Evolutionary conservation across 495 filamentous ascomycete genomes (phyloP), one percentile per base, ranked within the genome.

Genomic region (Penicillium atrosanguineum): DNA sequence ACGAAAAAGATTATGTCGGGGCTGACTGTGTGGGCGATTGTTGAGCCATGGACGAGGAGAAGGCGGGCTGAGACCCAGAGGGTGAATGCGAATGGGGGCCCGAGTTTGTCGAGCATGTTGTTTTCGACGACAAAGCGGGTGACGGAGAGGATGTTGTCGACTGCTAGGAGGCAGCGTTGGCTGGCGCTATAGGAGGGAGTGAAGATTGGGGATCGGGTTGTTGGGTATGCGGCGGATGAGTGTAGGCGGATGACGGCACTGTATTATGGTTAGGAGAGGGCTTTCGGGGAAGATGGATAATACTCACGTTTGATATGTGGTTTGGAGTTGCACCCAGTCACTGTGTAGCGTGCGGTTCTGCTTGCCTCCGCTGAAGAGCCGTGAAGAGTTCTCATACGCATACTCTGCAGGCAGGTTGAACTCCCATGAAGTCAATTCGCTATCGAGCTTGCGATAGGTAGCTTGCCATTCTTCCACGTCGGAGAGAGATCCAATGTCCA

Each of bases 181-280:
- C 83, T 85, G 8, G 91, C 91, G 54, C 83, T 86, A 69, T 87
- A 93, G 6, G 87, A 92, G 2, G 90, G 87, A 0, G 87, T 89
- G 72, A 95, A 96, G 47, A 94, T 90, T 34, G 86, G 85, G 8
- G 88, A 92, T 20, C 88, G 78, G 14, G 87, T 91, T 16, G 90
- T 93, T 20, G 91, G 91, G 65, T 96, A 96, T 5, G 90, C 91
- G 4, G 91, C 90, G 4, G 88, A 93, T n/a, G 91, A 94, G 73
- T 95, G 90, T 12, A 96, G 79, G 16, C 91, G 84, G 57, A 96
- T 95, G 8, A 95, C 83, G 52, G 90, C 85, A 5, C 88, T 93
- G 23, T 69, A 54, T 69, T 0, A 9, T 11, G 23, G 54, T 59
- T 52, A 46, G 74, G 37, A 21, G n/a, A 38, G 42, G 7, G n/a